Conservation (phyloP, 2,329 filamentous ascomycete species). For the Apiospora pterosperma region DNA sequence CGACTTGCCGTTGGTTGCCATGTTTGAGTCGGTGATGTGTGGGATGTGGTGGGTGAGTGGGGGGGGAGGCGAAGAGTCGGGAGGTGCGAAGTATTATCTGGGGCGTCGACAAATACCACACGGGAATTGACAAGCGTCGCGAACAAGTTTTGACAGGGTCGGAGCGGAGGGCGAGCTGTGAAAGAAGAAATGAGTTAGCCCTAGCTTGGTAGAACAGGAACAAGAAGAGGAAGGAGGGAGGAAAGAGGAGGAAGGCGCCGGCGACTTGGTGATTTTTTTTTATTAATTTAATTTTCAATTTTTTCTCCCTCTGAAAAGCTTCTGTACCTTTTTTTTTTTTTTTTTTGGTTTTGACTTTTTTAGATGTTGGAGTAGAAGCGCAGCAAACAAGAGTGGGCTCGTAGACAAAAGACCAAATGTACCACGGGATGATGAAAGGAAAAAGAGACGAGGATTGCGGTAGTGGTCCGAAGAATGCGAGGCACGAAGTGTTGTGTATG, state of each 20-base stretch:
- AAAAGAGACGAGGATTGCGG: neutral
- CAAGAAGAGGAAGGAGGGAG: neutral
- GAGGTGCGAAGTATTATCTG: neutral
- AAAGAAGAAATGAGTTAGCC: neutral
- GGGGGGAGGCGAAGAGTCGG: neutral
- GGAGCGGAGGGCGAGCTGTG: neutral
- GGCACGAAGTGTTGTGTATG: neutral
- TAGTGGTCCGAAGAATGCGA: neutral
- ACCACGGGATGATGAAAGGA: neutral
- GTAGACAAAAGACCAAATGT: neutral
- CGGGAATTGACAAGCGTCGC: neutral
- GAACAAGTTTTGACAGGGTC: neutral
- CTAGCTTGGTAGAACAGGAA: neutral
- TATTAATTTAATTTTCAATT: too few species aligned
- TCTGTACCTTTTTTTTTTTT: neutral
- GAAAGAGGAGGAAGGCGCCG: neutral
- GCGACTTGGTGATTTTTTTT: neutral
- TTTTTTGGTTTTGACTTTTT: conserved; percentile 3
- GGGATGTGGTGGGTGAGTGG: neutral
- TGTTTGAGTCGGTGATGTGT: conserved; percentile 27
- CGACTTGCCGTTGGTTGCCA: conserved; percentile 58
- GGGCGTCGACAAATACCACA: neutral
- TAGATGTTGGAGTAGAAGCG: neutral
- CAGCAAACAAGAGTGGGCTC: neutral
- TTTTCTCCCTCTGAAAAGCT: too few species aligned